Percentiles rank a stretch among this genome's conserved stretches.
phyloP scores from a whole-genome alignment of 495 filamentous ascomycete species.

The Penicillium lagena region DNA sequence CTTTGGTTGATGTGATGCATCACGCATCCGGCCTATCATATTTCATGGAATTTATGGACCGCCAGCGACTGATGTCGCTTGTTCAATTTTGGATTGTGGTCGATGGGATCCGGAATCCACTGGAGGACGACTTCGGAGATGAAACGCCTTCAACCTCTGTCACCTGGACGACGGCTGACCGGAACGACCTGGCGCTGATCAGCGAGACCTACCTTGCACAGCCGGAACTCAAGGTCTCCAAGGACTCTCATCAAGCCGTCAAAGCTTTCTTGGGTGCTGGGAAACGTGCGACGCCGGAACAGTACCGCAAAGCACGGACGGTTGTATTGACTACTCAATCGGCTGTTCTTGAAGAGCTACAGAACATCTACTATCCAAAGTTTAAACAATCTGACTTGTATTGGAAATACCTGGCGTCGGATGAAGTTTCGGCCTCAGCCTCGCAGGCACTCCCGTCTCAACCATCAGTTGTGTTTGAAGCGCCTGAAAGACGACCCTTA shows the following conservation, averaged over 20 bases:
- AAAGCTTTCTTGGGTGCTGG: constrained; percentile 74
- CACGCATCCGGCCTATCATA: constrained; percentile 88
- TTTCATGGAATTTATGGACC: constrained; percentile 99
- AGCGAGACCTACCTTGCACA: constrained; percentile 81
- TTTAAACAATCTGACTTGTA: constrained; percentile 92
- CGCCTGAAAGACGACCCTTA: constrained; percentile 30
- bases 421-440: constrained; percentile 58
- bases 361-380: constrained; percentile 66
- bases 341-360: constrained; percentile 73
- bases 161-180: constrained; percentile 78
- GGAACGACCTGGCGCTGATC: constrained; percentile 81
- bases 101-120: constrained; percentile 90
- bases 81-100: constrained; percentile 99
- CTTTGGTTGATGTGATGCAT: constrained; percentile 75
- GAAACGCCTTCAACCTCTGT: constrained; percentile 57
- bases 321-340: constrained; percentile 82
- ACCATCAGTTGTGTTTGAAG: constrained; percentile 18
- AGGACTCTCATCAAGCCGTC: constrained; percentile 60
- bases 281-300: constrained; percentile 62
- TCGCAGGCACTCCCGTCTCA: constrained; percentile 16
- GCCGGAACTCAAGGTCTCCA: constrained; percentile 71
- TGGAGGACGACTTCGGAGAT: constrained; percentile 79
- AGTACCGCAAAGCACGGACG: constrained; percentile 77
- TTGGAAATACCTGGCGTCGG: constrained; percentile 89
- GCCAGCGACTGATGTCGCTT: constrained; percentile 73